Conservation (phyloP, 176 grass and related monocot species). For the Alopecurus myosuroides region DNA sequence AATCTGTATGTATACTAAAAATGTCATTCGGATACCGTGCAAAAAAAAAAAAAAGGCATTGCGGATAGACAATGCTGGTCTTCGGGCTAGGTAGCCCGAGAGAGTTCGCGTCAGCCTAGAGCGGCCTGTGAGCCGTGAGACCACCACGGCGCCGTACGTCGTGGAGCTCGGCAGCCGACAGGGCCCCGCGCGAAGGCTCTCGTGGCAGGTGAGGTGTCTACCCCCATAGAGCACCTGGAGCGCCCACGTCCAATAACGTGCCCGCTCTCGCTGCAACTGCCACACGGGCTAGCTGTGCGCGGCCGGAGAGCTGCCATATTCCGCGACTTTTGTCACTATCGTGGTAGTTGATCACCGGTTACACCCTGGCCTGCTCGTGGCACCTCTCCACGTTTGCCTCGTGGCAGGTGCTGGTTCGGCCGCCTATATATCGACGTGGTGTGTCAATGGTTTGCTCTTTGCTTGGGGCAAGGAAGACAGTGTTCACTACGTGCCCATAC, state of each 20-base stretch:
- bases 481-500: not conserved
- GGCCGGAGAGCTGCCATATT: not conserved
- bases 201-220: slow-evolving; percentile 35
- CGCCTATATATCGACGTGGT: not conserved
- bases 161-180: slow-evolving; percentile 13
- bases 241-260: slow-evolving; percentile 23
- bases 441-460: not conserved
- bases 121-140: not conserved
- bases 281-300: not conserved
- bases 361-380: not conserved
- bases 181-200: slow-evolving; percentile 18
- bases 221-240: slow-evolving; percentile 24
- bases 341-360: slow-evolving; percentile 13
- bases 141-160: not conserved
- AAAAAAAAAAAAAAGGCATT: no score
- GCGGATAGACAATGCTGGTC: not conserved
- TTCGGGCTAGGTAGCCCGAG: not conserved
- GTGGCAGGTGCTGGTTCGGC: not conserved
- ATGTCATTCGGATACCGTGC: no score
- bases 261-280: not conserved
- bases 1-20: no score
- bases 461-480: not conserved
- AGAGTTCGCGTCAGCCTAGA: not conserved
- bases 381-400: not conserved
- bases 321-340: slow-evolving; percentile 4